These are phyloP conservation scores for Brassica juncea DNA, from an alignment of 345 rosid species.

Conservation along the genomic window DNA sequence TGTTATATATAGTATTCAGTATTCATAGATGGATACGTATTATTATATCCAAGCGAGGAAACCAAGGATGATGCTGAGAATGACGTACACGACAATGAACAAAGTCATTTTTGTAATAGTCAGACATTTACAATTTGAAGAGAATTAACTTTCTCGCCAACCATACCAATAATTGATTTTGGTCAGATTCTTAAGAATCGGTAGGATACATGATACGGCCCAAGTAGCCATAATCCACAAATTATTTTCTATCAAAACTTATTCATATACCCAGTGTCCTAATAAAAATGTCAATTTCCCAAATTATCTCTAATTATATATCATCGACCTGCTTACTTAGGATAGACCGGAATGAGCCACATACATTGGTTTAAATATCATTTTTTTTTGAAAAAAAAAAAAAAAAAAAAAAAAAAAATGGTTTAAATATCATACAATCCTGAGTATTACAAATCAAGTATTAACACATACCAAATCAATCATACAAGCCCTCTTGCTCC, in stretches of 20 bases:
- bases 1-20: background rate
- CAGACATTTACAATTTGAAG: slow-evolving; percentile 12
- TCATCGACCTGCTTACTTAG: background rate
- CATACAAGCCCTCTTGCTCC: slow-evolving; percentile 60
- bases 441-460: background rate
- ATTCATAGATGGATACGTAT: background rate
- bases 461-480: slow-evolving; percentile 32
- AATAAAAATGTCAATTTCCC: background rate
- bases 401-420: no score
- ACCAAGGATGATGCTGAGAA: slow-evolving; percentile 13
- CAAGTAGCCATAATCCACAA: background rate
- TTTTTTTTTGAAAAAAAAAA: no score
- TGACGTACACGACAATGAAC: slow-evolving; percentile 21
- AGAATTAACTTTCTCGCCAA: slow-evolving; percentile 4
- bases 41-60: background rate
- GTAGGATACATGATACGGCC: background rate
- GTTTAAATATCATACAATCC: background rate
- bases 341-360: background rate
- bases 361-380: background rate
- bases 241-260: background rate
- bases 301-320: no score
- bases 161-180: slow-evolving; percentile 5
- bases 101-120: slow-evolving; percentile 1
- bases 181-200: background rate
- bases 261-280: background rate